Evolutionary conservation across 257 asterid genomes (phyloP), one percentile per base, ranked within the genome.

Genomic region (Mentha longifolia): DNA sequence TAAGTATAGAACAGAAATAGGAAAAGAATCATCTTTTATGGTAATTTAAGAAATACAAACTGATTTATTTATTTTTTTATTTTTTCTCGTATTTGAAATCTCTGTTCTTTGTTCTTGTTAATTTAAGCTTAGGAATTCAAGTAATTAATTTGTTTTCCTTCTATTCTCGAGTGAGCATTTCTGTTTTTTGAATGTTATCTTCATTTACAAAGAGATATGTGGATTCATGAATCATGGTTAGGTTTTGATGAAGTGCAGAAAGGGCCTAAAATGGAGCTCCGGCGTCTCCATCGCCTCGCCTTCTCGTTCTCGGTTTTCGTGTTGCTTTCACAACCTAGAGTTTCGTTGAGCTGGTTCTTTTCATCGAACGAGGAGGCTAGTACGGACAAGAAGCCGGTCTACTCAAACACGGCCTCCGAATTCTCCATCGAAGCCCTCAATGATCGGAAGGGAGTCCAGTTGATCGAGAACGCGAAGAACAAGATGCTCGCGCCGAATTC

Each of bases 401-500:
- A 58, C 17, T 73, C 63, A 17, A 73, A 65, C 2, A 52, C 14
- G 11, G 82, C 71, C 39, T 83, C 95, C 9, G 95, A 89, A 25
- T 89, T 94, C 75, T 87, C 97, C 7, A 77, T 91, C 70, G 85
- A 86, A 71, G 71, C 80, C 54, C 70, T 84, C n/a, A 79, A 77
- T 50, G 78, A 82, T 75, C 65, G 42, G 39, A 85, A 76, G 74
- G 97, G 91, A 39, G 22, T 85, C 7, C 72, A 85, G 65, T 33
- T 82, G 10, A 35, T 89, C 6, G 95, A 86, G 71, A 77, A 81
- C 2, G 97, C 91, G 0, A 79, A 68, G 76, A 72, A 57, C 14
- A 83, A 78, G 49, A 84, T 94, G 94, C 62, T 75, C 0, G 69
- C 66, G 0, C 73, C 88, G 0, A 45, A 81, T 74, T 85, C 95